Evolutionary conservation across 2,329 filamentous ascomycete species (phyloP), one percentile per base, ranked within the genome.

Genomic region (Colletotrichum gloeosporioides): DNA sequence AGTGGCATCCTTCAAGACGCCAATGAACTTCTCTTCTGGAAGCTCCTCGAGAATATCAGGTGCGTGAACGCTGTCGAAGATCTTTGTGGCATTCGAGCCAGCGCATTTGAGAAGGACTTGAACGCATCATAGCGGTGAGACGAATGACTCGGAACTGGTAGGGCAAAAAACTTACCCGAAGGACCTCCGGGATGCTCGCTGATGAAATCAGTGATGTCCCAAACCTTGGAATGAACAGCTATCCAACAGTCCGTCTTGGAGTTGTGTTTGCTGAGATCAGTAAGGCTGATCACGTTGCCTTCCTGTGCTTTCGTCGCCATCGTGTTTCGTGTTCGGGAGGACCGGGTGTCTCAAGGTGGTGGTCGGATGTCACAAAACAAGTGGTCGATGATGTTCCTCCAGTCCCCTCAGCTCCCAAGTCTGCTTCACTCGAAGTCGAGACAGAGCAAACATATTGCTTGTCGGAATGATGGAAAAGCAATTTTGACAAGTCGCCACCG

Each of bases 171-270:
- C 79, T 72, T 67, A 82, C 83, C 84, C 83, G 76, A 80, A 6
- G 81, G 78, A 2, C 85, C 85, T 12, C 85, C 85, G 1, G 85
- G 85, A 53, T 86, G 85, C 55, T 82, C 79, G 31, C 82, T 78
- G 18, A 93, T 86, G 79, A 95, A 95, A 3, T 91, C 89, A 4
- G 92, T 93, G 64, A 95, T 85, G 81, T 95, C 92, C 88, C 93
- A 95, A 32, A 95, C 92, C 79, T 90, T 89, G 62, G 90, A 89
- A 82, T 94, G 90, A 27, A 95, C 89, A 22, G 94, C 92, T 75
- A 95, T 90, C 93, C 93, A 95, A 79, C 90, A 89, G 78, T 92
- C 81, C 83, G 69, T 87, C 80, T 39, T 85, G 79, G 15, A 86
- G 71, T 86, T 89, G 80, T 92, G 90, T 69, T 82, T 82, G 15